Evolutionary conservation across 495 filamentous ascomycete genomes (phyloP).

Genomic region (Aeminium ludgeri): DNA sequence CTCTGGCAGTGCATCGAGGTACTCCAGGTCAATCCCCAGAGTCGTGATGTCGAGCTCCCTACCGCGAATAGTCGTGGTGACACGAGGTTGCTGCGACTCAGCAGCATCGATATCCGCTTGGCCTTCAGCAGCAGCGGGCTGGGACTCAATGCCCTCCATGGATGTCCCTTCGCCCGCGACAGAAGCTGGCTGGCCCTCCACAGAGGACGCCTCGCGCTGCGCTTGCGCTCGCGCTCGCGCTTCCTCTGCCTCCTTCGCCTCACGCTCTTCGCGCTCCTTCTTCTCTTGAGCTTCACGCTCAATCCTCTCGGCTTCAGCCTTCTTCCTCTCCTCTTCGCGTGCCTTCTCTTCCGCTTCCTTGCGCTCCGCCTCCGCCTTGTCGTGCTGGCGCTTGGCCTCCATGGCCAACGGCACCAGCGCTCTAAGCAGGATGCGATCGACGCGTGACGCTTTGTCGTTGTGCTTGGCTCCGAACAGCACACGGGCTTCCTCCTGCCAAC

Average conservation of each 20-base stretch:
- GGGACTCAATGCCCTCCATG: conserved; percentile 78
- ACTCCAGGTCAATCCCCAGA: conserved; percentile 84
- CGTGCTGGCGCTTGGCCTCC: conserved; percentile 49
- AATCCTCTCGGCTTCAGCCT: conserved; percentile 33
- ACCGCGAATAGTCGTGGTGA: conserved; percentile 67
- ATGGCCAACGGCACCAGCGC: conserved; percentile 72
- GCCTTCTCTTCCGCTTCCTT: conserved; percentile 17
- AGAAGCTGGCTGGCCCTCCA: conserved; percentile 22
- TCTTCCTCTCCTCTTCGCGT: conserved; percentile 19
- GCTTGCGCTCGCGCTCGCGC: conserved; percentile 30
- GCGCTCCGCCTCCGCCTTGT: conserved; percentile 37
- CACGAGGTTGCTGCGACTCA: conserved; percentile 26
- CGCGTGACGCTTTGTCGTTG: conserved; percentile 51
- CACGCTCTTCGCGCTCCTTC: conserved; percentile 27
- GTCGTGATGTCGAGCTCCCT: conserved; percentile 79
- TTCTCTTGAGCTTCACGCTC: conserved; percentile 29
- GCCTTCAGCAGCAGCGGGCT: conserved; percentile 17
- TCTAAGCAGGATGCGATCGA: conserved; percentile 55
- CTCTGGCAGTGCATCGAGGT: conserved; percentile 83
- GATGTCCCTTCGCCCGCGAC: conserved; percentile 35
- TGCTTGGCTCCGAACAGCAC: conserved; percentile 59
- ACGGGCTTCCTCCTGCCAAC: conserved; percentile 85
- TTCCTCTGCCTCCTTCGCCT: conserved; percentile 47
- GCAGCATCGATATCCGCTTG: conserved; percentile 8
- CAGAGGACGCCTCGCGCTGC: conserved; percentile 22